phyloP scores from a whole-genome alignment of 2,329 filamentous ascomycete species.

The Trichothecium roseum region DNA sequence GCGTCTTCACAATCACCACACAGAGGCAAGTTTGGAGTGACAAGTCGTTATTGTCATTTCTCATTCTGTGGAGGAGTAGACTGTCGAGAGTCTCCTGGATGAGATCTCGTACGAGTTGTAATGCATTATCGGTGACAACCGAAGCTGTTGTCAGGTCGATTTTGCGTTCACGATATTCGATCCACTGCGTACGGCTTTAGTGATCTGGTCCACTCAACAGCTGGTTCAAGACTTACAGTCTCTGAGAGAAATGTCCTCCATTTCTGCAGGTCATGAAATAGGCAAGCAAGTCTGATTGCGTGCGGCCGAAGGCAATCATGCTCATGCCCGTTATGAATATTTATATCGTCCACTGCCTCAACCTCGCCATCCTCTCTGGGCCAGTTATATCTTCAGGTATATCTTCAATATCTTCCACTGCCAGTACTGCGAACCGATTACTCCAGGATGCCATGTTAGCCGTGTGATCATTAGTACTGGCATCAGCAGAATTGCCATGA shows the following conservation, averaged over 20 bases:
- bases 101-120: conserved; percentile 14
- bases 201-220: no score
- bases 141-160: conserved; percentile 20
- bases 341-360: no score
- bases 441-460: conserved; percentile 7
- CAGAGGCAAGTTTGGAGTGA: no score
- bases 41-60: no score
- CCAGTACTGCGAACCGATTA: conserved; percentile 17
- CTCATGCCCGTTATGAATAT: no score
- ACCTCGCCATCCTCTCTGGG: background rate
- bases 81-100: conserved; percentile 3
- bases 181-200: conserved; percentile 10
- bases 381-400: conserved; percentile 4
- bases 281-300: conserved; percentile 16
- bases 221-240: conserved; percentile 8
- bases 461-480: conserved; percentile 1
- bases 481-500: no score
- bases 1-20: no score
- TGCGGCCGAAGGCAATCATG: conserved; percentile 6
- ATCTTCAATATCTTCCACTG: conserved; percentile 12
- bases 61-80: background rate
- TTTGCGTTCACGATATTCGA: conserved; percentile 15
- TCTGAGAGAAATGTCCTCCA: conserved; percentile 15
- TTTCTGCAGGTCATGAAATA: conserved; percentile 18
- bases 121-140: conserved; percentile 18